These are phyloP conservation scores for Aspergillus tubingensis DNA, from an alignment of 2,329 filamentous ascomycete genomes.

Conservation along the genomic window DNA sequence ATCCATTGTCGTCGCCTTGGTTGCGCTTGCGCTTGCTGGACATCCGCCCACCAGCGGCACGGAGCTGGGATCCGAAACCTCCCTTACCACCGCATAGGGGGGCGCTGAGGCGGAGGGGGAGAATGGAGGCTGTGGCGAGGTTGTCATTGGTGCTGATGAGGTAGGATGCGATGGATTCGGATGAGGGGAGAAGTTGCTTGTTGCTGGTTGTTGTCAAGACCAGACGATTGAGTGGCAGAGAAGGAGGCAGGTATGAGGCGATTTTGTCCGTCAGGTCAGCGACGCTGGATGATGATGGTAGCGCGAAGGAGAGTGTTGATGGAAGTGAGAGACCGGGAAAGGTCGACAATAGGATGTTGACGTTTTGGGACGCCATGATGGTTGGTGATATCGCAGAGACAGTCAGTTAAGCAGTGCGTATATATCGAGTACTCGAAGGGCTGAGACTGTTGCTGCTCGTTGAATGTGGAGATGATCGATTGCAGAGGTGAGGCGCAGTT, in stretches of 20 bases:
- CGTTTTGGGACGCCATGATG: conserved; percentile 58
- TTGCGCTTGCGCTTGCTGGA: conserved; percentile 88
- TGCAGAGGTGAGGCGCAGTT: conserved; percentile 4
- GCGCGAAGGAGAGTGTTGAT: conserved; percentile 75
- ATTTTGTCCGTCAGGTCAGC: conserved; percentile 66
- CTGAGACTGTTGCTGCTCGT: background rate
- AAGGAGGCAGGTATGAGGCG: conserved; percentile 58
- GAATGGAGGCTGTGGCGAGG: conserved; percentile 62
- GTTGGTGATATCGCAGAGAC: background rate
- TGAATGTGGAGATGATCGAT: conserved; percentile 2
- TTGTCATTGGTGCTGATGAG: conserved; percentile 50
- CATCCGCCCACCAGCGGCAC: conserved; percentile 97
- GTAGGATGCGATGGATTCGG: conserved; percentile 61
- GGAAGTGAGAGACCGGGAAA: conserved; percentile 82
- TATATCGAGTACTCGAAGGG: background rate
- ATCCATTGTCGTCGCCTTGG: conserved; percentile 80
- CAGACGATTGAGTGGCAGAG: conserved; percentile 59
- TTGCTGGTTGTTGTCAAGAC: conserved; percentile 82
- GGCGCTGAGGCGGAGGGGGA: conserved; percentile 77
- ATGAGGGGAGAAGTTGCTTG: conserved; percentile 61
- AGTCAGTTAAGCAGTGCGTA: background rate
- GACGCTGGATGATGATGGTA: conserved; percentile 66
- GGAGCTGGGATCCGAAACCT: conserved; percentile 94
- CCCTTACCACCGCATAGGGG: conserved; percentile 91
- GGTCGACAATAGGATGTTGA: conserved; percentile 83